Evolutionary conservation across 139 green algal genomes (phyloP).

Genomic region (Micractinium sp.): DNA sequence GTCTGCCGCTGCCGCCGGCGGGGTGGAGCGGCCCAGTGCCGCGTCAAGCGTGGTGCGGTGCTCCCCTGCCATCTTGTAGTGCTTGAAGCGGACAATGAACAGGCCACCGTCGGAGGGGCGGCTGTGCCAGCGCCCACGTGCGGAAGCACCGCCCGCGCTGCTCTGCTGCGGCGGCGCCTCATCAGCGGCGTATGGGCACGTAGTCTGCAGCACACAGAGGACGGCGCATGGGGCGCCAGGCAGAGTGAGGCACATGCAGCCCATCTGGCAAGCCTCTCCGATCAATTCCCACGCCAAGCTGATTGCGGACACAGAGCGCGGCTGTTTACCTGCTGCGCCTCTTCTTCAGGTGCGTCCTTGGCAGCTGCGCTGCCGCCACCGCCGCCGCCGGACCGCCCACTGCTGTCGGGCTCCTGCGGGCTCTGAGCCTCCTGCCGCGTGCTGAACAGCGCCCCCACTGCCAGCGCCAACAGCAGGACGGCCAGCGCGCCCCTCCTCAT

Average conservation of each 20-base stretch:
- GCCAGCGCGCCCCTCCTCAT: background rate
- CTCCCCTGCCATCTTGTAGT: conserved; percentile 55
- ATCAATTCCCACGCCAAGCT: too few species aligned
- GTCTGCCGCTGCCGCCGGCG: background rate
- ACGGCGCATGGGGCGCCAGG: background rate
- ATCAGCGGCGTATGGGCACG: background rate
- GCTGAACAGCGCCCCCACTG: background rate
- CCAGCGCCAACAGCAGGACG: conserved; percentile 4
- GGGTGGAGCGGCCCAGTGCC: conserved; percentile 20
- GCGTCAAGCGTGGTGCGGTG: conserved; percentile 44
- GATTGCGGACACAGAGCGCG: too few species aligned
- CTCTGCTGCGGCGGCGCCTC: background rate
- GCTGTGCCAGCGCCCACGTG: background rate
- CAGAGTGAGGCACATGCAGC: too few species aligned
- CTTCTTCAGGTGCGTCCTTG: too few species aligned
- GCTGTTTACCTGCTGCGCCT: too few species aligned
- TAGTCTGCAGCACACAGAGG: background rate
- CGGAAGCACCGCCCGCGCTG: too few species aligned
- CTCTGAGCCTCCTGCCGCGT: background rate
- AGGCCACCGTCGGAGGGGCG: background rate
- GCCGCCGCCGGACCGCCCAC: background rate
- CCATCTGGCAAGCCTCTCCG: background rate
- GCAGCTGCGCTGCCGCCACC: background rate
- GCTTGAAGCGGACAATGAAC: conserved; percentile 75
- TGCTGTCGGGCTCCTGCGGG: background rate